Conservation (phyloP, 2,329 filamentous ascomycete species). For the Xylariaceae sp. region DNA sequence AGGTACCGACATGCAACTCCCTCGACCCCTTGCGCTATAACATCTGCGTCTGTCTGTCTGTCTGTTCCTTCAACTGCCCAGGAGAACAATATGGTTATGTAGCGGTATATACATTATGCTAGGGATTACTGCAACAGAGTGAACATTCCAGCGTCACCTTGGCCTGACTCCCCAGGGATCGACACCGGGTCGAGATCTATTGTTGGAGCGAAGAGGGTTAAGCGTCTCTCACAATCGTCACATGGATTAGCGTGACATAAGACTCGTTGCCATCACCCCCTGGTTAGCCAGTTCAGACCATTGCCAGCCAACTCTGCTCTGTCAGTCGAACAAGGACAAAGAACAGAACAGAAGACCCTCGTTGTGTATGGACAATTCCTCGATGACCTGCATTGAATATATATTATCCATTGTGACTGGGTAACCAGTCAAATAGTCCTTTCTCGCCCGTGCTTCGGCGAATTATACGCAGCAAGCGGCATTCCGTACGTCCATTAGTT, state of each 20-base stretch:
- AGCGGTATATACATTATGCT: background rate
- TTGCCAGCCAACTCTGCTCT: background rate
- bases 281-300: background rate
- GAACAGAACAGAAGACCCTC: too few species aligned
- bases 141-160: background rate
- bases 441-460: background rate
- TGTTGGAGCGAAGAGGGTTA: background rate
- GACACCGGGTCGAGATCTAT: background rate
- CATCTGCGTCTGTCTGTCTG: background rate
- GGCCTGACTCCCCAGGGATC: background rate
- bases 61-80: background rate
- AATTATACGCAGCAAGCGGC: background rate
- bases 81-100: background rate
- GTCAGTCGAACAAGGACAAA: too few species aligned
- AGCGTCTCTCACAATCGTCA: background rate
- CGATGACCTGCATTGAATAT: too few species aligned
- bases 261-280: background rate
- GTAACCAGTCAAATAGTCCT: background rate
- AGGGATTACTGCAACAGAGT: background rate
- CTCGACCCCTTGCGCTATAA: background rate
- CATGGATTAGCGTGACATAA: background rate
- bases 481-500: too few species aligned
- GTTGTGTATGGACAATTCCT: too few species aligned
- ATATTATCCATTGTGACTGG: too few species aligned
- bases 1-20: background rate